Evolutionary conservation across 179 eudicot genomes (phyloP).

Genomic region (Camellia oleifera): DNA sequence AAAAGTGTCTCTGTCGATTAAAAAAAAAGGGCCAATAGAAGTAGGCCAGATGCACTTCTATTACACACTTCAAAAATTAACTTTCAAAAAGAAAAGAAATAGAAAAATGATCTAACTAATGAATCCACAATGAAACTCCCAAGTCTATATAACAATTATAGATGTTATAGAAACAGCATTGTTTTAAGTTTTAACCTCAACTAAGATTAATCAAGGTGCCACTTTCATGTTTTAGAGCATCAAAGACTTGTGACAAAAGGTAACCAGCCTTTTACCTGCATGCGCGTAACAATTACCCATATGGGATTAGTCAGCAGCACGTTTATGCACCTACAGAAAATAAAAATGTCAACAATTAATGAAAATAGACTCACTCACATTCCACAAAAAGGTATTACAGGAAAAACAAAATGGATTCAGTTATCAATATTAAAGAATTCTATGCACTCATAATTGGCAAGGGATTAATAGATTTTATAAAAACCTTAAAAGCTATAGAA

Average conservation of each 20-base stretch:
- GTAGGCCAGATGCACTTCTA: not conserved
- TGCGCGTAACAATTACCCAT: constrained; percentile 95
- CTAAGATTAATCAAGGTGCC: not conserved
- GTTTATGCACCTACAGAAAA: constrained; percentile 65
- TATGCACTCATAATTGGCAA: not conserved
- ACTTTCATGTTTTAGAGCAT: constrained; percentile 12
- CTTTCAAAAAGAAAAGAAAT: not conserved
- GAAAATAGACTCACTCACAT: not conserved
- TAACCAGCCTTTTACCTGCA: constrained; percentile 67
- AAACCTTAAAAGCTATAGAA: not conserved
- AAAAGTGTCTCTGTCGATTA: not conserved
- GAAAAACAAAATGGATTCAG: too few species aligned
- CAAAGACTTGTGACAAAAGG: constrained; percentile 8
- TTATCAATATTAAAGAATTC: not conserved
- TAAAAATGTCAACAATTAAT: constrained; percentile 4
- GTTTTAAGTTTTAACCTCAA: not conserved
- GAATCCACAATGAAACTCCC: not conserved
- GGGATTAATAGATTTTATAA: not conserved
- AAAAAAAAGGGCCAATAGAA: not conserved
- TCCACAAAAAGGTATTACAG: not conserved
- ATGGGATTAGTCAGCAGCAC: constrained; percentile 98
- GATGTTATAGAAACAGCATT: not conserved
- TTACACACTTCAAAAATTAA: not conserved
- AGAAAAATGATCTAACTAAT: not conserved
- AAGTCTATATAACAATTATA: not conserved